Conservation (phyloP, 108 stramenopile genomes). For the Thalassiosira profunda region DNA sequence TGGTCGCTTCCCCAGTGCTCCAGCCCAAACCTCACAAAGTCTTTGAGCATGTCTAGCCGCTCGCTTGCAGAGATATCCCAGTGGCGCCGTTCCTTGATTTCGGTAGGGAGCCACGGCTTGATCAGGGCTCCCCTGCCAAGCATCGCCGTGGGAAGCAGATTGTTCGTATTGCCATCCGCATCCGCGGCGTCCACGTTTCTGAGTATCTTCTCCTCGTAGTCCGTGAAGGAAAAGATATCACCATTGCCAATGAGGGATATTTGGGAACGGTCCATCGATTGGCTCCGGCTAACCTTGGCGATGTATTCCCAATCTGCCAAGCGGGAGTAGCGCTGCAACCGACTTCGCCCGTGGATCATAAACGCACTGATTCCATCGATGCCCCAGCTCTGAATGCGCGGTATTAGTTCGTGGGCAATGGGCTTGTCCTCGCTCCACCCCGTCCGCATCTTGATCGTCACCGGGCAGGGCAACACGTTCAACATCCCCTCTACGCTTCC, state of each 20-base stretch:
- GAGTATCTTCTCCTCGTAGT: conserved; percentile 86
- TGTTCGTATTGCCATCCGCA: conserved; percentile 18
- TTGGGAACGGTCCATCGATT: conserved; percentile 53
- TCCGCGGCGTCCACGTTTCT: conserved; percentile 32
- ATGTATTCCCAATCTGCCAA: conserved; percentile 98
- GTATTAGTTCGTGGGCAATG: conserved; percentile 88
- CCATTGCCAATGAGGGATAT: conserved; percentile 98
- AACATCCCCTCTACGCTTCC: conserved; percentile 82
- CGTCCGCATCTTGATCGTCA: conserved; percentile 98
- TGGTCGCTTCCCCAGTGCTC: conserved; percentile 99
- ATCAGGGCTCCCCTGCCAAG: conserved; percentile 97
- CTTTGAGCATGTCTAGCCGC: conserved; percentile 93
- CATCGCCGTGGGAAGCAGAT: conserved; percentile 92
- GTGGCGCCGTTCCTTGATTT: conserved; percentile 95
- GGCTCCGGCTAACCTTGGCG: conserved; percentile 68
- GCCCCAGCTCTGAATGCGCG: conserved; percentile 84
- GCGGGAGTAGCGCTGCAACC: conserved; percentile 93
- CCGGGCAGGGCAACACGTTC: conserved; percentile 71
- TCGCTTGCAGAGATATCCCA: conserved; percentile 97
- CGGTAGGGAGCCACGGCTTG: conserved; percentile 98
- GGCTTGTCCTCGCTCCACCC: conserved; percentile 96
- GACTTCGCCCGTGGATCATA: conserved; percentile 96
- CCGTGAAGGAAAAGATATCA: conserved; percentile 91
- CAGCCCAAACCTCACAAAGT: conserved; percentile 93
- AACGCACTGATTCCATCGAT: conserved; percentile 73